Conservation (phyloP, 139 green algal genomes). For the Prasinococcaceae sp. region DNA sequence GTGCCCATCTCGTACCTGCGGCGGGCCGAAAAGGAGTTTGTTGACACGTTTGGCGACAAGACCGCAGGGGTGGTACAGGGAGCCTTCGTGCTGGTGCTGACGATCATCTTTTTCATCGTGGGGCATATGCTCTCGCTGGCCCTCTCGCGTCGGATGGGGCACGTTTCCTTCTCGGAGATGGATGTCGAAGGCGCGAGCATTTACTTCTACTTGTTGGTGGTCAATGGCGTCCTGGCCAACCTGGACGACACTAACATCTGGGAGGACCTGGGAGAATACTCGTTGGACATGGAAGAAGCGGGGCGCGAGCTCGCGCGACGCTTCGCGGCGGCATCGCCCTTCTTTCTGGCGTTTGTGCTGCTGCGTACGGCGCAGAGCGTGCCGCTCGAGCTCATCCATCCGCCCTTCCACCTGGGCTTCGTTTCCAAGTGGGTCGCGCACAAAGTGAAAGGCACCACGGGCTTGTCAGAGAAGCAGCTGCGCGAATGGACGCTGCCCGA, state of each 20-base stretch:
- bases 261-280: neutral
- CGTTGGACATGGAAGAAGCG: too few species aligned
- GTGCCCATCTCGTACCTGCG: too few species aligned
- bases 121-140: too few species aligned
- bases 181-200: constrained; percentile 2
- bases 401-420: neutral
- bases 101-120: too few species aligned
- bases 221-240: constrained; percentile 7
- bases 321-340: neutral
- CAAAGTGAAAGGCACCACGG: neutral
- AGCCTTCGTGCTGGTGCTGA: too few species aligned
- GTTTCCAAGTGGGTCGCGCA: neutral
- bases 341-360: constrained; percentile 8
- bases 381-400: constrained; percentile 2
- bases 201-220: constrained; percentile 8
- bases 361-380: neutral
- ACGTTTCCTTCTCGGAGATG: too few species aligned
- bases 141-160: too few species aligned
- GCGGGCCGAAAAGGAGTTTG: too few species aligned
- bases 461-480: neutral
- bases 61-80: too few species aligned
- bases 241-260: neutral
- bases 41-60: too few species aligned
- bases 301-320: too few species aligned
- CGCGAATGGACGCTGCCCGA: neutral